Evolutionary conservation across 345 rosid species (phyloP), one percentile per base, ranked within the genome.

Genomic region (Laguncularia racemosa): DNA sequence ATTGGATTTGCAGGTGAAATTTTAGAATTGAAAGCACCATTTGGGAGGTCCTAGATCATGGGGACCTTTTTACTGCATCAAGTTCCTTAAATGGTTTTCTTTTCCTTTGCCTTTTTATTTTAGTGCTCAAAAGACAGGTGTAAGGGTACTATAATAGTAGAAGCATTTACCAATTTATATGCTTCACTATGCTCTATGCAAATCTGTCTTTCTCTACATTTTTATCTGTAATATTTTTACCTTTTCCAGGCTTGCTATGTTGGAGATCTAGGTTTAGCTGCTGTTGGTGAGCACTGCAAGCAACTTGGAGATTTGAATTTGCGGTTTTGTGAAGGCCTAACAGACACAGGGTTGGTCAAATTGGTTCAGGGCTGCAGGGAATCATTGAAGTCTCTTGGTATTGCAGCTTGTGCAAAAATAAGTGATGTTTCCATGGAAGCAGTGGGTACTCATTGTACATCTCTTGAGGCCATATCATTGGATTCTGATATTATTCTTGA

Each of bases 241-340:
- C 58, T 16, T 45, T 56, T 67, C 46, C 67, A 86, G 93, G 98
- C 97, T 77, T 92, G 93, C 75, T 89, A 77, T 76, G 73, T 83
- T 70, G 97, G 96, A 60, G 89, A 92, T 82, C 69, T 65, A 74
- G 98, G 95, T 63, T 76, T 86, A 61, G 75, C 77, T 63, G 83
- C 84, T 49, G 82, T 86, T 60, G 95, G 98, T 38, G 75, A 76
- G 58, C 73, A 70, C 58, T 86, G 95, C 70, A 78, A 79, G 71
- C 79, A 77, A 26, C 90, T 91, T 19, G 85, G 81, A 72, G 84
- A 81, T 49, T 61, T 92, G 63, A 89, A 85, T 67, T 70, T 92
- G 71, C 83, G 86, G n/a, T 89, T 86, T 71, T 92, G 96, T 56
- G 96, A 92, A 71, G 88, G 91, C 58, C 77, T 89, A 67, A 92